Conservation (phyloP, 345 rosid species). For the Combretum micranthum region DNA sequence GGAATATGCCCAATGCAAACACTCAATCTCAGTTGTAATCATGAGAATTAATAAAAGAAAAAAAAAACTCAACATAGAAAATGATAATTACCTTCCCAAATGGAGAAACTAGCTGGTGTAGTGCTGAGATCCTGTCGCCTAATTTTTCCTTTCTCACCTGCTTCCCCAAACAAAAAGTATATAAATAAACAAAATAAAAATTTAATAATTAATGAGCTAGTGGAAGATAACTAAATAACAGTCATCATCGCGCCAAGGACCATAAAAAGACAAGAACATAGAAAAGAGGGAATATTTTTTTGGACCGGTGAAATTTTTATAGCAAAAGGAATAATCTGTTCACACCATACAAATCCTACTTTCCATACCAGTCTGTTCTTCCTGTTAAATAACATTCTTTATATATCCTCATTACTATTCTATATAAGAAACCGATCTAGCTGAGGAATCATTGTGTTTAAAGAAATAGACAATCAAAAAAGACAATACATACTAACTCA, state of each 20-base stretch:
- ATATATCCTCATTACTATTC: background rate
- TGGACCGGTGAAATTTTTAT: too few species aligned
- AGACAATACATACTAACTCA: slow-evolving; percentile 34
- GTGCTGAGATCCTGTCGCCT: slow-evolving; percentile 78
- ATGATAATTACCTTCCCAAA: slow-evolving; percentile 62
- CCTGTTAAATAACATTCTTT: background rate
- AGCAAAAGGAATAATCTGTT: too few species aligned
- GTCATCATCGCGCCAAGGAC: too few species aligned
- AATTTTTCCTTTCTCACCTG: slow-evolving; percentile 86
- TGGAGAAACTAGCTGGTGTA: slow-evolving; percentile 94
- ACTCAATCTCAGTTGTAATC: too few species aligned
- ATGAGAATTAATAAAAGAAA: too few species aligned
- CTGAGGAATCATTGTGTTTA: slow-evolving; percentile 29
- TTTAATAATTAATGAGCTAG: too few species aligned
- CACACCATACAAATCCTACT: too few species aligned
- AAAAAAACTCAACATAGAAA: background rate
- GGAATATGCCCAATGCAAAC: too few species aligned
- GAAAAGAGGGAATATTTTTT: too few species aligned
- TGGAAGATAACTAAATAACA: background rate
- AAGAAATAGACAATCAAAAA: slow-evolving; percentile 60
- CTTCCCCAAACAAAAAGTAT: slow-evolving; percentile 2
- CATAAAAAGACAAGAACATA: too few species aligned
- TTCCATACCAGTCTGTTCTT: too few species aligned
- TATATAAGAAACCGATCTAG: background rate
- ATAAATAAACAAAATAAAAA: background rate